Percentiles rank a stretch among this genome's conserved stretches.
Conservation (phyloP, 495 filamentous ascomycete species). For the Pyronema domesticum region DNA sequence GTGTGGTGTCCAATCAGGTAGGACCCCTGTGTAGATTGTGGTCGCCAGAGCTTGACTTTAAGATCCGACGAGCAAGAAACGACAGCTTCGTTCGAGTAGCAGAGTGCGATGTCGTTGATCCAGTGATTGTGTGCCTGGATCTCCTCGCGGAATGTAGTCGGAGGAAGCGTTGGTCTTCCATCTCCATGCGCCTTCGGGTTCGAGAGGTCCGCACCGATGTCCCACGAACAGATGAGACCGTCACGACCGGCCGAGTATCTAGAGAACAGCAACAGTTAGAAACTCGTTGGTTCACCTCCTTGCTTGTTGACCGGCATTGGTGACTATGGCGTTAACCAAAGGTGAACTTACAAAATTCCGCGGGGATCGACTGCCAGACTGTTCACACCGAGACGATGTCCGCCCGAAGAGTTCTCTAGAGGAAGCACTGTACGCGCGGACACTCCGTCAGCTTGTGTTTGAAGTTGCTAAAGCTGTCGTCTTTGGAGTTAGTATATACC, state of each 20-base stretch:
- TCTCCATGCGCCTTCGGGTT: conserved; percentile 14
- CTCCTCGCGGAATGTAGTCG: conserved; percentile 64
- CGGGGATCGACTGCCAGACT: conserved; percentile 77
- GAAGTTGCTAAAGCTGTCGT: background rate
- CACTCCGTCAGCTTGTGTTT: background rate
- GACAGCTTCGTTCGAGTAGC: conserved; percentile 61
- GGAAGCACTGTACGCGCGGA: conserved; percentile 53
- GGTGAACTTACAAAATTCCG: conserved; percentile 59
- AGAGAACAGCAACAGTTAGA: conserved; percentile 8
- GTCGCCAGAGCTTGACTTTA: conserved; percentile 86
- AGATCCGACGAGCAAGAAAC: conserved; percentile 92
- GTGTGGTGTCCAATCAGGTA: conserved; percentile 78
- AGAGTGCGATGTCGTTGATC: conserved; percentile 91
- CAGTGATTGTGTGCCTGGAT: conserved; percentile 97
- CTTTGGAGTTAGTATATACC: conserved; percentile 30
- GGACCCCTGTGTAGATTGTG: conserved; percentile 51
- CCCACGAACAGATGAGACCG: conserved; percentile 90
- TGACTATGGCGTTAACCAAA: conserved; percentile 2
- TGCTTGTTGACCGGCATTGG: background rate
- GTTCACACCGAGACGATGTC: conserved; percentile 87
- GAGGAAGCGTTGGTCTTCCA: conserved; percentile 26
- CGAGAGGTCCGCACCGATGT: conserved; percentile 47
- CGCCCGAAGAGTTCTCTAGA: conserved; percentile 73
- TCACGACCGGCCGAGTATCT: conserved; percentile 94
- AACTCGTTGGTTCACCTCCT: background rate